Evolutionary conservation across 1,284 basidiomycete species (phyloP), one percentile per base, ranked within the genome.

Genomic region (Takashimella koratensis): DNA sequence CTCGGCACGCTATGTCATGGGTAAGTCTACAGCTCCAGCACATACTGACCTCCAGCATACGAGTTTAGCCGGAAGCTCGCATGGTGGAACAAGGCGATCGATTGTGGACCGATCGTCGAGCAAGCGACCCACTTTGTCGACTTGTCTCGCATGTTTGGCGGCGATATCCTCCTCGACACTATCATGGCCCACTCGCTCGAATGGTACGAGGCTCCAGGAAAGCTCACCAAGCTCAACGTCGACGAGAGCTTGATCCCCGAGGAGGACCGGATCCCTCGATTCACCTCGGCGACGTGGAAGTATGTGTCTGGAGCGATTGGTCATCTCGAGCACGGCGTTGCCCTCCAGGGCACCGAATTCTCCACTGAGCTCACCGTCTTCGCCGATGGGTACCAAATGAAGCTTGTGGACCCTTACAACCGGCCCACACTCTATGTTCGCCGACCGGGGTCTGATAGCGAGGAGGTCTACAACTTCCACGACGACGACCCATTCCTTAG

Each of bases 101-200:
- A 58, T 44, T 58, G 56, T 47, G 93, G 93, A 19, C 93, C 93
- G 4, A 83, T 96, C 65, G 81, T 97, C 54, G 94, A 96, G 76
- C 93, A 96, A 76, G 93, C 87, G 12, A 96, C 93, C 3, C 93
- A 83, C 64, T 81, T 83, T 57, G 74, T 74, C 65, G 89, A 91
- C 75, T 81, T 95, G 43, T 91, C 89, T 49, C 86, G 93, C 56
- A 96, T 96, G 80, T 96, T 97, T 74, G 94, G 91, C 41, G 93
- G 93, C 23, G 93, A 96, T 63, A 90, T 95, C 51, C 87, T 93
- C 68, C 84, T 94, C 53, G 77, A 81, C 48, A 84, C 84, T 36
- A 90, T 97, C 43, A 79, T 79, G 45, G 88, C 88, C 2, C 88
- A 91, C 71, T 88, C 88, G 11, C 79, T 92, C 25, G 88, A 92